Conservation (phyloP, 2,329 filamentous ascomycete species). For the Chrysosporium keratinophilum region DNA sequence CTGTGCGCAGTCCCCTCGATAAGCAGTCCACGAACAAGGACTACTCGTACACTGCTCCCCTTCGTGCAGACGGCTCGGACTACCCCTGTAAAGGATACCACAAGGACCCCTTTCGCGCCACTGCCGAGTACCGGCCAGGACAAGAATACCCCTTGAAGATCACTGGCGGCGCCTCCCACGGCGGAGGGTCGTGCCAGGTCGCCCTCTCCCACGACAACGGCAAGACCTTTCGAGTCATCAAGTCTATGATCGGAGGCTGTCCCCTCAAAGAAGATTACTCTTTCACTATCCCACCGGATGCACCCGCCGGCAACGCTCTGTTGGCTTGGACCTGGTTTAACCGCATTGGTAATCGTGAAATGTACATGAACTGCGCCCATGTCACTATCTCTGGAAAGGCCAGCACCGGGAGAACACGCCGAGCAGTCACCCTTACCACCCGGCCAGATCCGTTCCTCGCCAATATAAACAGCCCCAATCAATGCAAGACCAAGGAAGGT, state of each 20-base stretch:
- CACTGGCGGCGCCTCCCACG: conserved; percentile 52
- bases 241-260: conserved; percentile 51
- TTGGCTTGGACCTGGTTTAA: conserved; percentile 75
- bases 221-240: conserved; percentile 57
- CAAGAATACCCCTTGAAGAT: conserved; percentile 54
- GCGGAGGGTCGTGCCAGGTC: conserved; percentile 67
- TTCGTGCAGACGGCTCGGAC: conserved; percentile 49
- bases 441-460: conserved; percentile 14
- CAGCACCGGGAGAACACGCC: background rate
- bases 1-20: conserved; percentile 44
- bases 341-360: conserved; percentile 41
- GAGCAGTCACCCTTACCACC: conserved; percentile 4
- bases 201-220: conserved; percentile 65
- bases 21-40: conserved; percentile 45
- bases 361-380: conserved; percentile 72
- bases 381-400: conserved; percentile 46
- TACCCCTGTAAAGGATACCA: conserved; percentile 69
- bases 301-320: conserved; percentile 50
- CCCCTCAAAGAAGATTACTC: conserved; percentile 45
- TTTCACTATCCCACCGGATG: conserved; percentile 58
- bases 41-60: conserved; percentile 61
- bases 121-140: conserved; percentile 54
- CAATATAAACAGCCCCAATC: conserved; percentile 7
- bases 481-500: conserved; percentile 12
- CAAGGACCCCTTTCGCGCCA: conserved; percentile 42